Evolutionary conservation across 2,329 filamentous ascomycete genomes (phyloP).

Genomic region (Colletotrichum tofieldiae): DNA sequence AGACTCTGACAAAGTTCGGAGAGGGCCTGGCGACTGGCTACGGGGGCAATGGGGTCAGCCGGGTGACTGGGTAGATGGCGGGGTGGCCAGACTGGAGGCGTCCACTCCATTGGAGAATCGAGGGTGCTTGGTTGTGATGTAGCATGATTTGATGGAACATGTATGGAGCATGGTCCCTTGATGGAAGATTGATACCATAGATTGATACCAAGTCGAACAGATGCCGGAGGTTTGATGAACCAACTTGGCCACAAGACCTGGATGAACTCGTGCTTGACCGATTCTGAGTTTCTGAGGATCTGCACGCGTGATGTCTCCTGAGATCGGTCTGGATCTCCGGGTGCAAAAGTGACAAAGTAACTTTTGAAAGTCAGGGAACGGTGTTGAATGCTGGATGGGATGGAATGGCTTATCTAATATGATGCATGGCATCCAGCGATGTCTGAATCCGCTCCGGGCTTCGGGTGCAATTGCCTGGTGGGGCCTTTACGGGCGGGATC

Average conservation of each 20-base stretch:
- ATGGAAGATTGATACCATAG: slow-evolving; percentile 10
- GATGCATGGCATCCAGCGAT: not conserved
- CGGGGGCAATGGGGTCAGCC: slow-evolving; percentile 6
- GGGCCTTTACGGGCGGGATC: not conserved
- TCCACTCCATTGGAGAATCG: not conserved
- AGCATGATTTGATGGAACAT: not conserved
- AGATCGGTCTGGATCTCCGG: not conserved
- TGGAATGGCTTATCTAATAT: not conserved
- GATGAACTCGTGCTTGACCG: not conserved
- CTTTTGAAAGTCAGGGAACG: not conserved
- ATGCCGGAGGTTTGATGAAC: not conserved
- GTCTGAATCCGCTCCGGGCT: not conserved
- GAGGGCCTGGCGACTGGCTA: slow-evolving; percentile 19
- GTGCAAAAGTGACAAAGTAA: not conserved
- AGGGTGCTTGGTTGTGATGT: not conserved
- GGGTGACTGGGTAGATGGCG: not conserved
- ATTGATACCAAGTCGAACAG: slow-evolving; percentile 8
- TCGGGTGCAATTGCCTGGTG: not conserved
- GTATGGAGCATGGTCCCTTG: not conserved
- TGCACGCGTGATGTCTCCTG: not conserved
- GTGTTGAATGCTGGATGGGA: not conserved
- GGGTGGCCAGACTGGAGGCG: too few relatives aligned
- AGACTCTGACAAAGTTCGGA: slow-evolving; percentile 11
- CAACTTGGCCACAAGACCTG: not conserved
- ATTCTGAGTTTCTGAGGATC: not conserved